These are phyloP conservation scores for Hyparrhenia diplandra DNA, from an alignment of 176 grass and related monocot species.

Conservation along the genomic window DNA sequence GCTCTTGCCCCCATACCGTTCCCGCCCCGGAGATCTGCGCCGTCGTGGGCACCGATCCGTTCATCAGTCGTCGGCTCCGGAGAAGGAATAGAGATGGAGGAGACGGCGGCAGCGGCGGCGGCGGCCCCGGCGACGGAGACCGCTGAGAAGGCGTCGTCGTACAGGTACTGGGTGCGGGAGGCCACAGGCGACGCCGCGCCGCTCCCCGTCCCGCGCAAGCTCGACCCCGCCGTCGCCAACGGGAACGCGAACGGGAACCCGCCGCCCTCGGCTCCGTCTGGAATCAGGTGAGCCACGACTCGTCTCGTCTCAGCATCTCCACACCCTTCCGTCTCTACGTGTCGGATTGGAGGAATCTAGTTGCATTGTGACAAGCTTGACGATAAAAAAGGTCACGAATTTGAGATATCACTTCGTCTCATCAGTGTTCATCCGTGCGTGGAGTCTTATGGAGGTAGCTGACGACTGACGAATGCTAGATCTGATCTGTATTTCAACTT, in stretches of 20 bases:
- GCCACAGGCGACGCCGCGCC: slow-evolving; percentile 66
- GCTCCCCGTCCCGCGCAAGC: slow-evolving; percentile 57
- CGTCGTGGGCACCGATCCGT: neutral
- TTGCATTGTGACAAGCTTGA: neutral
- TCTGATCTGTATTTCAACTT: neutral
- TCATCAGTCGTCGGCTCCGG: neutral
- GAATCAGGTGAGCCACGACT: slow-evolving; percentile 58
- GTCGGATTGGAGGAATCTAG: neutral
- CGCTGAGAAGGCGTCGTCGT: slow-evolving; percentile 57
- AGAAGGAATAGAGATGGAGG: slow-evolving; percentile 41
- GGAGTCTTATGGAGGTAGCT: neutral
- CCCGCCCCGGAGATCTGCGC: slow-evolving; percentile 24
- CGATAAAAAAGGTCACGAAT: neutral
- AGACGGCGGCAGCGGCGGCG: slow-evolving; percentile 20
- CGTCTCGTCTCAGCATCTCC: neutral
- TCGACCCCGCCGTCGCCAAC: slow-evolving; percentile 43
- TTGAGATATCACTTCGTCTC: neutral
- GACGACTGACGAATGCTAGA: neutral
- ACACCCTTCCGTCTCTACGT: no score
- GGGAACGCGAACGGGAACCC: slow-evolving; percentile 31
- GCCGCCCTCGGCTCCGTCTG: slow-evolving; percentile 79
- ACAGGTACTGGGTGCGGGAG: slow-evolving; percentile 89
- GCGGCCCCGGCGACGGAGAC: neutral
- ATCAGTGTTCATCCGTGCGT: no score
- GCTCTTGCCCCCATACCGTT: neutral